A percentile compares a stretch with the other conserved stretches of the same genome.
These are phyloP conservation scores for Ilyonectria mors-panacis DNA, from an alignment of 2,329 filamentous ascomycete genomes.

Conservation along the genomic window DNA sequence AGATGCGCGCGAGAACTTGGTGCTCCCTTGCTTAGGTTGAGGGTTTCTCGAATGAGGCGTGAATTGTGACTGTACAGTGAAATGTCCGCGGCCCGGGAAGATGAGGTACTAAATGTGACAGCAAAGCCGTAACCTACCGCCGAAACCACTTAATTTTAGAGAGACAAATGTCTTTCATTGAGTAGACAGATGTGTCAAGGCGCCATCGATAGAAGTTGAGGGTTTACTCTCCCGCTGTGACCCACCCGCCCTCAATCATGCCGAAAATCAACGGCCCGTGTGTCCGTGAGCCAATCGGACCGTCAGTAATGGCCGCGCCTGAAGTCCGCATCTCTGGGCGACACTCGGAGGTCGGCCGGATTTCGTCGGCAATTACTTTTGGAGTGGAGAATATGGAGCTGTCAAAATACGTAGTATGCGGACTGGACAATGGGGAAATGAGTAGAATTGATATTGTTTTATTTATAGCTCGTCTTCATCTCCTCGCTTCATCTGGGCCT, in stretches of 20 bases:
- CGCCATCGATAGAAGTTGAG: neutral
- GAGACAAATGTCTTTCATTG: neutral
- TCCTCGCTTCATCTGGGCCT: conserved; percentile 45
- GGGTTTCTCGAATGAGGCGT: neutral
- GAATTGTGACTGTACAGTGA: neutral
- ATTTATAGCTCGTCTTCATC: conserved; percentile 1
- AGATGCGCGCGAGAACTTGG: neutral
- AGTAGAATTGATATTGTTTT: neutral
- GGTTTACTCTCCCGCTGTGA: neutral
- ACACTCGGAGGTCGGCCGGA: conserved; percentile 22
- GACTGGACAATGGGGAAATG: neutral
- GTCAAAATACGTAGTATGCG: no score
- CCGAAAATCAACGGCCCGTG: conserved; percentile 10
- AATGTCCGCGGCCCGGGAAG: neutral
- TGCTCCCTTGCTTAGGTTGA: neutral
- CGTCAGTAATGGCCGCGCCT: conserved; percentile 16
- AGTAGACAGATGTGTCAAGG: neutral
- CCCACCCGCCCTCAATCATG: neutral
- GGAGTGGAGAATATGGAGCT: neutral
- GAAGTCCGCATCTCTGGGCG: conserved; percentile 16
- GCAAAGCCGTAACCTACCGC: neutral
- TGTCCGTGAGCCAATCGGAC: conserved; percentile 24
- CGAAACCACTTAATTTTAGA: neutral
- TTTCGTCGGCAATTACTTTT: neutral
- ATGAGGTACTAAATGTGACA: neutral